Base-by-base conservation (phyloP, 345 rosid species). In the Jatropha curcas region DNA sequence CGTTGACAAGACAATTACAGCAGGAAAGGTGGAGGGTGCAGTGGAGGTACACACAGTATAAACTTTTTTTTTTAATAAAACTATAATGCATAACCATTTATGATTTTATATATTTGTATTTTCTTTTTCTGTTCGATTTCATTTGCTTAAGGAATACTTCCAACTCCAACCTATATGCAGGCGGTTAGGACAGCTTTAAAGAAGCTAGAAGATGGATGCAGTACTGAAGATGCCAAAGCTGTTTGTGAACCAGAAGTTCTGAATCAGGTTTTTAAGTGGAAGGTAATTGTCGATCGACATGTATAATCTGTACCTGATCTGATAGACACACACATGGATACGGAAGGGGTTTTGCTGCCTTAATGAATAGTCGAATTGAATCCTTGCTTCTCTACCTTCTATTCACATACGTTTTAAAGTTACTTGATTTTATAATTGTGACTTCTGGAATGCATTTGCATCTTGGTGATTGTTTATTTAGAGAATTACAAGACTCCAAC, bases 1-100 rank as follows among this genome's bases (percentile, higher is more conserved):
- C 52, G 76, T 88, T 59, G 96, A 91, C 73, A 92, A 77, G 84
- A 72, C 81, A 65, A 88, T 92, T 71, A 87, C 93, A 16, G 65
- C 84, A 76, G 98, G 98, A 70, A 94, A 87, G 84, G 88, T 94
- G 60, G 95, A 84, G 81, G 90, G 86, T 76, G 85, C 94, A 52
- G 84, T 89, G 76, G 91, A 89, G 94, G 98, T 92, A 88, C n/a
- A 75, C 17, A 17, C 62, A 24, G 30, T 67, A 7, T 55, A 46
- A 68, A 43, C 5, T 16, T 45, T 9, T 25, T 55, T 43, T 45
- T n/a, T n/a, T n/a, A n/a, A n/a, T n/a, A n/a, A 33, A 34, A 37
- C 17, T 65, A 52, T 20, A 28, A 56, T 25, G 62, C 45, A 14
- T 68, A 61, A 48, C 67, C 35, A 43, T 52, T 59, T 14, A 61